These are phyloP conservation scores for Sarocladiaceae sp. DNA, from an alignment of 2,329 filamentous ascomycete species.

Conservation along the genomic window DNA sequence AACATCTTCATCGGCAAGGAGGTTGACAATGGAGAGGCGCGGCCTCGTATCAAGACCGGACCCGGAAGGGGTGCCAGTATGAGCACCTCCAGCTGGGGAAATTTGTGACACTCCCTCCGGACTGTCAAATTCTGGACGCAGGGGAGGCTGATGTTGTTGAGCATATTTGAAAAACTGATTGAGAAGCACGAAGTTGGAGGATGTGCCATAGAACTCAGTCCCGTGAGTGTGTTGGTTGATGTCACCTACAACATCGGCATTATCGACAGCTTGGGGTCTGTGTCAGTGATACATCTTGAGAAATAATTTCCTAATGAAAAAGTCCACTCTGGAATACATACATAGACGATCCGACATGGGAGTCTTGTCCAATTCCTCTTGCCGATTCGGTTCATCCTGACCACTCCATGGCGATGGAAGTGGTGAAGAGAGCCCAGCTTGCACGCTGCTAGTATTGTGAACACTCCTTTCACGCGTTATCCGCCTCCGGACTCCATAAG, in stretches of 20 bases:
- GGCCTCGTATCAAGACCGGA: neutral
- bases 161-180: conserved; percentile 2
- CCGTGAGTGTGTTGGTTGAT: conserved; percentile 1
- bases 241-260: conserved; percentile 1
- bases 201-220: conserved; percentile 5
- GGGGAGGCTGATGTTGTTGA: neutral
- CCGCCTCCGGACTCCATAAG: neutral
- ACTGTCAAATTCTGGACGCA: neutral
- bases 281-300: neutral
- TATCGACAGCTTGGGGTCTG: neutral
- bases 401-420: neutral
- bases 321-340: neutral
- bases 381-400: neutral
- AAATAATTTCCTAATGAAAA: neutral
- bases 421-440: neutral
- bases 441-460: neutral
- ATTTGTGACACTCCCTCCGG: neutral
- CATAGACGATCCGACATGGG: neutral
- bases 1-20: conserved; percentile 2
- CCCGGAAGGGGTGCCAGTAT: neutral
- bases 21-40: conserved; percentile 1
- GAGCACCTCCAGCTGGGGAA: neutral
- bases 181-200: conserved; percentile 4
- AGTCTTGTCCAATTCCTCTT: neutral
- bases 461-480: neutral